Evolutionary conservation across 2,329 filamentous ascomycete genomes (phyloP).

Genomic region (Ophiosphaerella narmari): DNA sequence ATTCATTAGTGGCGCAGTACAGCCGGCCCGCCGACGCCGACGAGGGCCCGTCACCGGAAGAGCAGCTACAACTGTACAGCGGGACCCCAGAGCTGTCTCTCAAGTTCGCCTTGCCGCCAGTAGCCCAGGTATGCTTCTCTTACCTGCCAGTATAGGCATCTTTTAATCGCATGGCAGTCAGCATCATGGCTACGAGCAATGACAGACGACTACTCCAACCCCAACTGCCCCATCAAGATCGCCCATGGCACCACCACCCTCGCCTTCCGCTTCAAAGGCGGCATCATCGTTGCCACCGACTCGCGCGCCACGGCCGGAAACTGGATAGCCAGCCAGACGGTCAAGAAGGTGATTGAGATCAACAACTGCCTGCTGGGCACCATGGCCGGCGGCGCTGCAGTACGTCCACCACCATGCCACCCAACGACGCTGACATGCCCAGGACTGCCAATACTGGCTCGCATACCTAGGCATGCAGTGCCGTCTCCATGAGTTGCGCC

Average conservation of each 20-base stretch:
- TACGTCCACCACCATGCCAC: conserved; percentile 46
- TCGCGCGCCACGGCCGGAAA: conserved; percentile 95
- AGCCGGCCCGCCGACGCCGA: conserved; percentile 75
- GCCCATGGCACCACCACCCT: conserved; percentile 98
- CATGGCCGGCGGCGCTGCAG: conserved; percentile 96
- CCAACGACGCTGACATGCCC: not conserved
- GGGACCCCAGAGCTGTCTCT: conserved; percentile 77
- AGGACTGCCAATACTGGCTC: conserved; percentile 99
- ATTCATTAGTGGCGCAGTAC: conserved; percentile 91
- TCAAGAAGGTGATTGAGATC: conserved; percentile 99
- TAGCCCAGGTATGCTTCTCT: conserved; percentile 71
- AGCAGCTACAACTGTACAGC: conserved; percentile 71
- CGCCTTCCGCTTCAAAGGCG: conserved; percentile 96
- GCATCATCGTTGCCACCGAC: conserved; percentile 97
- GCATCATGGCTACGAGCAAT: conserved; percentile 94
- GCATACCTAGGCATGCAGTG: conserved; percentile 99
- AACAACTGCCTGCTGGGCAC: conserved; percentile 92
- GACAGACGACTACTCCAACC: conserved; percentile 97
- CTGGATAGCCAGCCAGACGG: conserved; percentile 99
- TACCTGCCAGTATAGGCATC: too few relatives aligned
- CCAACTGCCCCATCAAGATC: conserved; percentile 97
- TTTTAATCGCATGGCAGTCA: conserved; percentile 60
- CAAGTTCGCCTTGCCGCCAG: conserved; percentile 92
- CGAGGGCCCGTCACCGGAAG: conserved; percentile 73
- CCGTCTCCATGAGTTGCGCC: conserved; percentile 96